phyloP scores from a whole-genome alignment of 2,329 filamentous ascomycete genomes.

The Sphaerulina populicola region DNA sequence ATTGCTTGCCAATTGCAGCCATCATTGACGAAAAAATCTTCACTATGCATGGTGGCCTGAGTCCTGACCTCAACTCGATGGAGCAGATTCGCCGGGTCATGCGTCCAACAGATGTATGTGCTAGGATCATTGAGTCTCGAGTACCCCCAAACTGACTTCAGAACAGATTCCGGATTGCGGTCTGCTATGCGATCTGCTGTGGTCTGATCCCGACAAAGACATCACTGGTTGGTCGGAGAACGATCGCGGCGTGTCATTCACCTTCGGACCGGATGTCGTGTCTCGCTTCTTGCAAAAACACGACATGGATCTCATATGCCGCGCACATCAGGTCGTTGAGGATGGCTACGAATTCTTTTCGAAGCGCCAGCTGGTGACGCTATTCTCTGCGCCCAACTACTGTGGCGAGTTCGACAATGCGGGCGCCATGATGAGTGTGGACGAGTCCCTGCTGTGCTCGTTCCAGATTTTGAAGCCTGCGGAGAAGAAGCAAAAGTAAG shows the following conservation, averaged over 20 bases:
- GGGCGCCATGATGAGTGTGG: slow-evolving; percentile 99
- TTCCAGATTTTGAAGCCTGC: slow-evolving; percentile 99
- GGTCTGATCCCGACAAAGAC: slow-evolving; percentile 98
- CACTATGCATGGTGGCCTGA: slow-evolving; percentile 97
- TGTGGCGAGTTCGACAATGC: slow-evolving; percentile 99
- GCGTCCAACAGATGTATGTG: slow-evolving; percentile 93
- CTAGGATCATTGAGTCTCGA: slow-evolving; percentile 1
- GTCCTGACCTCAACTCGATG: slow-evolving; percentile 97
- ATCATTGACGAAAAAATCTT: slow-evolving; percentile 99
- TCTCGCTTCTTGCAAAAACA: slow-evolving; percentile 97
- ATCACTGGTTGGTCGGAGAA: slow-evolving; percentile 99
- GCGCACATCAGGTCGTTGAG: slow-evolving; percentile 96
- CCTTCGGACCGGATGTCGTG: slow-evolving; percentile 94
- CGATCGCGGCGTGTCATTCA: slow-evolving; percentile 96
- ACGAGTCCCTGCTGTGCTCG: slow-evolving; percentile 94
- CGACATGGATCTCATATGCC: slow-evolving; percentile 98
- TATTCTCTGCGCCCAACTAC: slow-evolving; percentile 98
- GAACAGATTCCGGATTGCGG: slow-evolving; percentile 93
- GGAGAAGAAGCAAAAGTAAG: slow-evolving; percentile 99
- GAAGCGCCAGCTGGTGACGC: slow-evolving; percentile 90
- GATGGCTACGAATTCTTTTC: slow-evolving; percentile 99
- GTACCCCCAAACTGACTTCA: slow-evolving; percentile 13
- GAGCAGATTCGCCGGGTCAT: slow-evolving; percentile 98
- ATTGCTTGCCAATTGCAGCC: slow-evolving; percentile 93
- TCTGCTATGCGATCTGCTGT: slow-evolving; percentile 91